phyloP scores from a whole-genome alignment of 257 asterid genomes.

The Fraxinus quadrangulata region DNA sequence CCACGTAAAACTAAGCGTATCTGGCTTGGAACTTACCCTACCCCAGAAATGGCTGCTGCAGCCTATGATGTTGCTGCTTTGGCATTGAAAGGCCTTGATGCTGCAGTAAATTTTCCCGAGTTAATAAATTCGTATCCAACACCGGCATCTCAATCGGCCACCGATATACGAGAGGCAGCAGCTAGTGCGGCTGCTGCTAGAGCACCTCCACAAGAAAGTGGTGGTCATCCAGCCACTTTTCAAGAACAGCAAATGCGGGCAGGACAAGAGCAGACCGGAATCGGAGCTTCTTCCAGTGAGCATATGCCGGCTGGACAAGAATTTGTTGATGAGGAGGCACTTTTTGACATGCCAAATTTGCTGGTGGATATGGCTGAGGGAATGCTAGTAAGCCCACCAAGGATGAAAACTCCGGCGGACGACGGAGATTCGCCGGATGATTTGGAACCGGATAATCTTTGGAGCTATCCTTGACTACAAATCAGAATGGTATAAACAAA shows the following conservation, averaged over 20 bases:
- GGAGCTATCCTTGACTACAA: constrained; percentile 37
- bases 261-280: neutral
- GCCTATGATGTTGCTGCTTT: constrained; percentile 67
- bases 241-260: constrained; percentile 9
- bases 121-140: constrained; percentile 27
- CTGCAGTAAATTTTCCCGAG: constrained; percentile 43
- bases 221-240: neutral
- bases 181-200: constrained; percentile 39
- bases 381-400: constrained; percentile 64
- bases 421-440: constrained; percentile 35
- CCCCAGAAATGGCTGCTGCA: constrained; percentile 70
- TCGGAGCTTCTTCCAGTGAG: constrained; percentile 10
- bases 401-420: constrained; percentile 23
- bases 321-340: constrained; percentile 54
- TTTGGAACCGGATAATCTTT: constrained; percentile 35
- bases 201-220: constrained; percentile 11
- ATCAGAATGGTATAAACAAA: neutral
- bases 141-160: constrained; percentile 45
- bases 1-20: constrained; percentile 57
- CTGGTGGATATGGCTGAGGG: constrained; percentile 66
- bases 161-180: constrained; percentile 41
- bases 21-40: constrained; percentile 61
- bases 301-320: neutral
- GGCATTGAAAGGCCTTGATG: constrained; percentile 49
- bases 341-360: constrained; percentile 56